Evolutionary conservation across 202 grass and related monocot genomes (phyloP).

Genomic region (Brachypodium distachyon): DNA sequence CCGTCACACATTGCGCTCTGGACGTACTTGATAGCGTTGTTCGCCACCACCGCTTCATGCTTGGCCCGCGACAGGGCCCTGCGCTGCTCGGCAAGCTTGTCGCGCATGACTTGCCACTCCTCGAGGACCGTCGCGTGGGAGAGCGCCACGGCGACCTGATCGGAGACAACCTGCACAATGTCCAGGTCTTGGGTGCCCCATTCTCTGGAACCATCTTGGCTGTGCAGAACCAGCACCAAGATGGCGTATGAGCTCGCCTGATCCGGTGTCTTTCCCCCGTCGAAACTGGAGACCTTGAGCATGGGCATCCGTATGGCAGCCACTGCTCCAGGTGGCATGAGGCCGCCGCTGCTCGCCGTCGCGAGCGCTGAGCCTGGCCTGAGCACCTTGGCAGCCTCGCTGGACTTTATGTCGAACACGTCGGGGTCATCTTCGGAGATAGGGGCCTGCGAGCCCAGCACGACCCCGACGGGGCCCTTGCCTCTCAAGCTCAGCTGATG

Average conservation of each 20-base stretch:
- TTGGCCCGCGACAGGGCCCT: slow-evolving; percentile 29
- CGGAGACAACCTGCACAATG: slow-evolving; percentile 33
- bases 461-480: background rate
- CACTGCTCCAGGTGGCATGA: background rate
- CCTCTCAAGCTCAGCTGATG: background rate
- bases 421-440: slow-evolving; percentile 15
- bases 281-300: slow-evolving; percentile 38
- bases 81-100: slow-evolving; percentile 37
- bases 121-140: slow-evolving; percentile 56
- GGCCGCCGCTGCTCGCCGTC: slow-evolving; percentile 25
- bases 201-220: background rate
- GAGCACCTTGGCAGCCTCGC: slow-evolving; percentile 35
- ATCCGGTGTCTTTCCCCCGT: slow-evolving; percentile 11
- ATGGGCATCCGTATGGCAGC: slow-evolving; percentile 54
- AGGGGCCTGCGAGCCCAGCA: background rate
- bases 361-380: slow-evolving; percentile 26
- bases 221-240: slow-evolving; percentile 38
- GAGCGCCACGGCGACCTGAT: slow-evolving; percentile 54
- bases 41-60: slow-evolving; percentile 25
- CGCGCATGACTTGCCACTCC: slow-evolving; percentile 46
- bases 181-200: slow-evolving; percentile 49
- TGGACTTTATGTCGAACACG: slow-evolving; percentile 16
- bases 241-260: slow-evolving; percentile 34
- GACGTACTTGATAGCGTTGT: slow-evolving; percentile 22
- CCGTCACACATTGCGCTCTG: slow-evolving; percentile 29